Conservation (phyloP, 2,329 filamentous ascomycete genomes). For the Sphaerulina vaccinii region DNA sequence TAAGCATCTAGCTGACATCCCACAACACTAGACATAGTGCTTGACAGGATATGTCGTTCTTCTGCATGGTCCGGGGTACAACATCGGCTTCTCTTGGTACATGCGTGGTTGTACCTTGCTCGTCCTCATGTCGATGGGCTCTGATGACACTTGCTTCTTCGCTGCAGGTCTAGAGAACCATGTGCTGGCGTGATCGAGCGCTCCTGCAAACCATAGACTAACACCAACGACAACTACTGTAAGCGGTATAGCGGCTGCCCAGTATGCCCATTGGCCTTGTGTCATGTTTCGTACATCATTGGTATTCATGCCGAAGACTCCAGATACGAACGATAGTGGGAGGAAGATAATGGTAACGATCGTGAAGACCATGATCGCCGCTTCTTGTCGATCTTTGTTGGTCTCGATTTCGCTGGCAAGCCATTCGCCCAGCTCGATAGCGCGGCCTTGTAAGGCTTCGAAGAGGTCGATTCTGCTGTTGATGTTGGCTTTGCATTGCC, state of each 20-base stretch:
- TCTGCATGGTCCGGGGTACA: background rate
- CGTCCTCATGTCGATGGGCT: background rate
- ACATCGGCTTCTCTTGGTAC: background rate
- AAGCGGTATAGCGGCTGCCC: conserved; percentile 11
- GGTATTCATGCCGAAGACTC: conserved; percentile 47
- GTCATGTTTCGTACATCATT: conserved; percentile 23
- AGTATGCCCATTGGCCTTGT: conserved; percentile 14
- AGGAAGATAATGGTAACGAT: conserved; percentile 47
- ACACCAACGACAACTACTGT: conserved; percentile 11
- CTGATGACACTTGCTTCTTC: background rate
- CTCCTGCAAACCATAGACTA: conserved; percentile 17
- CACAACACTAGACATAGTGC: too few relatives aligned
- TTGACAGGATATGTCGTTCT: background rate
- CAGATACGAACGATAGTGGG: conserved; percentile 44
- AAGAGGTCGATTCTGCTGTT: conserved; percentile 13
- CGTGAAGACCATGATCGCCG: conserved; percentile 40
- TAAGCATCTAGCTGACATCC: too few relatives aligned
- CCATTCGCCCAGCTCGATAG: conserved; percentile 17
- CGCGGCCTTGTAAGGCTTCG: conserved; percentile 11
- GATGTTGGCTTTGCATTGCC: conserved; percentile 12
- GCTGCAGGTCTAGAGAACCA: conserved; percentile 7
- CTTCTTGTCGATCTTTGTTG: conserved; percentile 19
- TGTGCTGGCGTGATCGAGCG: conserved; percentile 8
- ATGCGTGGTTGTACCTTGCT: background rate
- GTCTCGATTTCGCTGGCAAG: conserved; percentile 15